Conservation (phyloP, 2,329 filamentous ascomycete genomes). For the Drechslerella dactyloides region DNA sequence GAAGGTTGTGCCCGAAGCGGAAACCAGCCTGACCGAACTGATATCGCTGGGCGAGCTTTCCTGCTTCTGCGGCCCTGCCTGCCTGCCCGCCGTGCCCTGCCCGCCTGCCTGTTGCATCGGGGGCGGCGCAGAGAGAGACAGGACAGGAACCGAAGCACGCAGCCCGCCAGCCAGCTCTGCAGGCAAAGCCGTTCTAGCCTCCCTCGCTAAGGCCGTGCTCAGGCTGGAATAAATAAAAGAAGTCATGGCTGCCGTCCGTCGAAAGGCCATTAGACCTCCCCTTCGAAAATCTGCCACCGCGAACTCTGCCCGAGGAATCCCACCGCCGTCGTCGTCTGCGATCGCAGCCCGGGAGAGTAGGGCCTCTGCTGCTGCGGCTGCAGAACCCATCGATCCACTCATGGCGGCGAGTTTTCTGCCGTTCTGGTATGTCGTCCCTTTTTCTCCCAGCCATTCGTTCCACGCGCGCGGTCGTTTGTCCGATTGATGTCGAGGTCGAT, state of each 20-base stretch:
- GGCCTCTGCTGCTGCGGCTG: slow-evolving; percentile 22
- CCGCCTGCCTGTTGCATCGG: slow-evolving; percentile 11
- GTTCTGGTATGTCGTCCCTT: slow-evolving; percentile 53
- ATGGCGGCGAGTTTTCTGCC: slow-evolving; percentile 56
- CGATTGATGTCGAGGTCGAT: slow-evolving; percentile 24
- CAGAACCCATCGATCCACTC: slow-evolving; percentile 51
- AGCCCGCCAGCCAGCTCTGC: neutral
- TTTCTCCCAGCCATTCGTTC: slow-evolving; percentile 9
- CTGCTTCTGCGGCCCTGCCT: slow-evolving; percentile 17
- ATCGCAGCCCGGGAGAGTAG: slow-evolving; percentile 43
- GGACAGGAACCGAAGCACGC: slow-evolving; percentile 26
- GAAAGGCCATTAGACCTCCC: slow-evolving; percentile 49
- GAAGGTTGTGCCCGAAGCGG: slow-evolving; percentile 50
- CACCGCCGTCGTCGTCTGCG: slow-evolving; percentile 41
- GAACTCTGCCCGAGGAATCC: slow-evolving; percentile 34
- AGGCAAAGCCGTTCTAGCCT: neutral
- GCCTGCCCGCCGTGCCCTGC: slow-evolving; percentile 10
- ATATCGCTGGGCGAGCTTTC: slow-evolving; percentile 40
- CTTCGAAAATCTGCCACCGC: slow-evolving; percentile 43
- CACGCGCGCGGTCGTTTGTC: slow-evolving; percentile 19
- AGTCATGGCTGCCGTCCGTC: slow-evolving; percentile 31
- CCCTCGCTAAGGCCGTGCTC: slow-evolving; percentile 11
- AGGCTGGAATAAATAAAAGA: slow-evolving; percentile 12
- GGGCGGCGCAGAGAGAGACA: slow-evolving; percentile 27
- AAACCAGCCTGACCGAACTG: slow-evolving; percentile 41